phyloP scores from a whole-genome alignment of 2,329 filamentous ascomycete species.

The Trichoderma endophyticum region DNA sequence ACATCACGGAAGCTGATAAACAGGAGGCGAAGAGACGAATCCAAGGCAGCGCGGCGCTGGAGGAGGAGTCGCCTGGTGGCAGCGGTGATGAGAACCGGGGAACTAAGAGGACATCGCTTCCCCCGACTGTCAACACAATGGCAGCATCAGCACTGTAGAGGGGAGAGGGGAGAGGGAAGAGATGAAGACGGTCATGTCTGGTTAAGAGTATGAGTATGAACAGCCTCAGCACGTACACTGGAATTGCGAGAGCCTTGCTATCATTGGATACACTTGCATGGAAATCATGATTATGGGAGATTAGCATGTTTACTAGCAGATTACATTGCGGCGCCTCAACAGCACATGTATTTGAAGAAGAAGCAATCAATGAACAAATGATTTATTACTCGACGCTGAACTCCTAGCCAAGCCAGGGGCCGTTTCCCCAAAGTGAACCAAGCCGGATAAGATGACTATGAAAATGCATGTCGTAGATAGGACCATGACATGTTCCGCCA shows the following conservation, averaged over 20 bases:
- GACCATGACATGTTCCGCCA: neutral
- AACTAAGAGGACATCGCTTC: conserved; percentile 24
- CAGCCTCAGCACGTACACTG: neutral
- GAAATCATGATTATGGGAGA: neutral
- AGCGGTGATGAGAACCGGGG: conserved; percentile 34
- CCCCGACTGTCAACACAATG: conserved; percentile 38
- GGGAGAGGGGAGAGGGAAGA: neutral
- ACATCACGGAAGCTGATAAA: conserved; percentile 78
- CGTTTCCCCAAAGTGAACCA: neutral
- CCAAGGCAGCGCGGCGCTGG: conserved; percentile 46
- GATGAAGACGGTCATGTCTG: neutral
- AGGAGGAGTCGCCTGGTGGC: conserved; percentile 43
- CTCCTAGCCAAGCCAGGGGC: neutral
- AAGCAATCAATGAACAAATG: neutral
- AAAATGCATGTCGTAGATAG: neutral
- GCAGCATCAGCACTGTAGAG: conserved; percentile 38
- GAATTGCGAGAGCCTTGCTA: conserved; percentile 1
- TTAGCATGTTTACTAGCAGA: conserved; percentile 13
- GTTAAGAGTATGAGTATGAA: neutral
- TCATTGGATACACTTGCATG: conserved; percentile 15
- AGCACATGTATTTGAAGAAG: neutral
- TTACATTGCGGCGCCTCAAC: neutral
- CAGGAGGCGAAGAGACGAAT: conserved; percentile 84
- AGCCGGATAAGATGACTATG: neutral
- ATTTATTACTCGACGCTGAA: neutral